Evolutionary conservation across 1,284 basidiomycete species (phyloP).

Genomic region (Wolfiporia cocos): DNA sequence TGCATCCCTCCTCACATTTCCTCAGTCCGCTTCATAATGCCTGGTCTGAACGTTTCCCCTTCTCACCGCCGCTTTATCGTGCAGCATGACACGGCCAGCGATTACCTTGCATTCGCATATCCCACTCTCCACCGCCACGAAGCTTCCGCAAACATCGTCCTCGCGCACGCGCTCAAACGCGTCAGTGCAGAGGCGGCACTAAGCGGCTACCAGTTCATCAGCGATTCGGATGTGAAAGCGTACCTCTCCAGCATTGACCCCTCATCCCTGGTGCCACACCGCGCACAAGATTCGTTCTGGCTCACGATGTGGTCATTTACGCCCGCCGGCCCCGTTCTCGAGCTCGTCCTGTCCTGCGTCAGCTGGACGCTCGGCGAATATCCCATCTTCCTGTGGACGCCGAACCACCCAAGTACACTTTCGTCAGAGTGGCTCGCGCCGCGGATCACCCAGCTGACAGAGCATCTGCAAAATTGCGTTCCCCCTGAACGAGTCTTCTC

Average conservation of each 20-base stretch:
- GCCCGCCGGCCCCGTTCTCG: conserved; percentile 29
- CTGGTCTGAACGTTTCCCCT: conserved; percentile 23
- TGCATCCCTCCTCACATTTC: not conserved
- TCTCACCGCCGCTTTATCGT: conserved; percentile 31
- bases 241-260: conserved; percentile 18
- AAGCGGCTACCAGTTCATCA: conserved; percentile 31
- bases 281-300: conserved; percentile 34
- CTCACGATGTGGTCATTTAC: conserved; percentile 42
- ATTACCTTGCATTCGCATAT: conserved; percentile 37
- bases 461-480: conserved; percentile 32
- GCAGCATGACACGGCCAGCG: conserved; percentile 34
- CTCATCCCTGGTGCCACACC: conserved; percentile 16
- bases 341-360: conserved; percentile 43
- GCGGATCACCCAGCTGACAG: conserved; percentile 30
- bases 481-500: conserved; percentile 40
- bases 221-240: conserved; percentile 27
- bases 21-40: conserved; percentile 20
- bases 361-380: conserved; percentile 37
- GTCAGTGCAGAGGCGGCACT: conserved; percentile 32
- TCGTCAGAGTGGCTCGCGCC: conserved; percentile 30
- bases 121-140: conserved; percentile 38
- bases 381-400: conserved; percentile 48
- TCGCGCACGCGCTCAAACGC: conserved; percentile 43
- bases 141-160: conserved; percentile 44
- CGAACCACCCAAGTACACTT: conserved; percentile 22